Conservation (phyloP, 805 yeast genomes). For the Pichia manshurica region DNA sequence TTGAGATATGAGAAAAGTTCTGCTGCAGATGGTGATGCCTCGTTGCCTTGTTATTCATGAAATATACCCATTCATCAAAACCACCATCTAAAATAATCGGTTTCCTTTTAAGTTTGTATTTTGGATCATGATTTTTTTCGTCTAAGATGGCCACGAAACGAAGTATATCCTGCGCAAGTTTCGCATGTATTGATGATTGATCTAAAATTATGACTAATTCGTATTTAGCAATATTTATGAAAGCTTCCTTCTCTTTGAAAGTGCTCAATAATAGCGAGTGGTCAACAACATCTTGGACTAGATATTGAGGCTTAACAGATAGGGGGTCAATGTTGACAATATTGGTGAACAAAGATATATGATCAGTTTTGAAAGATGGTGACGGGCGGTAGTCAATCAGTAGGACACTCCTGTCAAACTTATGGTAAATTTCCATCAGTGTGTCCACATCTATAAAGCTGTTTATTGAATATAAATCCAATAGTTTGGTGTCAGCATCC, state of each 20-base stretch:
- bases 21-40: neutral
- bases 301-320: slow-evolving; percentile 42
- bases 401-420: slow-evolving; percentile 37
- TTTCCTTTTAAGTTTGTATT: slow-evolving; percentile 29
- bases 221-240: slow-evolving; percentile 47
- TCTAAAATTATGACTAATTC: slow-evolving; percentile 67
- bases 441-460: slow-evolving; percentile 10
- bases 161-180: slow-evolving; percentile 20
- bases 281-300: slow-evolving; percentile 63
- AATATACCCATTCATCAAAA: slow-evolving; percentile 51
- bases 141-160: slow-evolving; percentile 35
- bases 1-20: neutral
- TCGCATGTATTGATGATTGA: slow-evolving; percentile 27
- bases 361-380: slow-evolving; percentile 54
- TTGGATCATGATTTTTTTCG: slow-evolving; percentile 32
- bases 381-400: slow-evolving; percentile 68
- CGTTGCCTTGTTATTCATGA: slow-evolving; percentile 11
- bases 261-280: slow-evolving; percentile 54
- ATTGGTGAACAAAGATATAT: slow-evolving; percentile 49
- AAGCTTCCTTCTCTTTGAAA: slow-evolving; percentile 46
- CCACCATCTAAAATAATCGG: slow-evolving; percentile 55
- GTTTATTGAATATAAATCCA: slow-evolving; percentile 1
- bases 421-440: slow-evolving; percentile 22
- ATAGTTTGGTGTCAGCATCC: neutral
- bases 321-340: slow-evolving; percentile 75